Base-by-base conservation (phyloP, 257 asterid species). In the Primulina eburnea region DNA sequence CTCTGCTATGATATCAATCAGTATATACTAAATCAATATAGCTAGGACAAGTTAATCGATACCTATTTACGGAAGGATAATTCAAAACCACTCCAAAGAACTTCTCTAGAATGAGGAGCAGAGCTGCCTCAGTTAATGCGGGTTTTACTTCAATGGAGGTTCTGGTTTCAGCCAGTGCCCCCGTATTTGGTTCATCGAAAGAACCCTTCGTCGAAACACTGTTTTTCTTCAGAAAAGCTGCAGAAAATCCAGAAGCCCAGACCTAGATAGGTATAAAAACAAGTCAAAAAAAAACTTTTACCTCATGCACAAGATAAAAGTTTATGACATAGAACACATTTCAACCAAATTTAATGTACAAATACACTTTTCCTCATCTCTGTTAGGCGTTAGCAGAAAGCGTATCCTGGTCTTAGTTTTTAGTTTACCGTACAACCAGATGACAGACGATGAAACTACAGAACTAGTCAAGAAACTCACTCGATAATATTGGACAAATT, bases 221-320 rank as follows among this genome's bases (percentile, higher is more conserved):
- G 26, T 79, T 81, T 79, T 93, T 93, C 83, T 93, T 93, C 76
- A 93, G 72, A 67, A 93, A 87, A 28, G 97, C 98, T 40, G 96
- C 97, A 63, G 96, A 89, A 77, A 93, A 93, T 62, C 98, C 97
- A 28, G 89, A 90, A 34, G 96, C 98, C 83, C 89, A 93, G 35
- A 93, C 97, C 98, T 93, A 69, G 50, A 81, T 6, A 70, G 30
- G 29, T 34, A 52, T 14, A 60, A 64, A 61, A 40, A 67, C 29
- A 63, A 50, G 57, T 63, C 71, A 70, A 6, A 60, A 63, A 60
- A 63, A 50, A 32, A 32, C 1, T 32, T 65, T 38, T 70, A 62
- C 18, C 56, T 56, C n/a, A 64, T 24, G 35, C 9, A 30, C 43
- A 60, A 37, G 43, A 37, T 28, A 76, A 62, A 50, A 38, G 69